A percentile compares a stretch with the other conserved stretches of the same genome.
These are phyloP conservation scores for Meredithiella fracta DNA, from an alignment of 2,329 filamentous ascomycete genomes.

Conservation along the genomic window DNA sequence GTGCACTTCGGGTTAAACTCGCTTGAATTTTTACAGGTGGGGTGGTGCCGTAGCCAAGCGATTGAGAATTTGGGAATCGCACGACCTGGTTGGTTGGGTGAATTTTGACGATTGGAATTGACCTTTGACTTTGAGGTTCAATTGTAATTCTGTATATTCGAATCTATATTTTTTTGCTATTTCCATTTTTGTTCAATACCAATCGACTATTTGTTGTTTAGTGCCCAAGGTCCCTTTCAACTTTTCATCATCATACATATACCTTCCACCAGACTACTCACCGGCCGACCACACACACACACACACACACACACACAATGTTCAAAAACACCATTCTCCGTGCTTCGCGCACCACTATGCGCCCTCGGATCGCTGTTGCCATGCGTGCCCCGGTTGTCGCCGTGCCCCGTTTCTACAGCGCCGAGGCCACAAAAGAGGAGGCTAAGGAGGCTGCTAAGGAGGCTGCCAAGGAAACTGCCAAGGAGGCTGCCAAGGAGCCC, in stretches of 20 bases:
- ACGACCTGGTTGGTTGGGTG: not conserved
- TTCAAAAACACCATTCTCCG: conserved; percentile 11
- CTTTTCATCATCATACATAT: not conserved
- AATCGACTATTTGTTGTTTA: too few species aligned
- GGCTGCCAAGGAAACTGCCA: conserved; percentile 19
- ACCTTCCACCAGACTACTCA: not conserved
- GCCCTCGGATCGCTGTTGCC: conserved; percentile 2
- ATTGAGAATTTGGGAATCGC: not conserved
- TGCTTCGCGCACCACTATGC: conserved; percentile 9
- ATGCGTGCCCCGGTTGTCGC: not conserved
- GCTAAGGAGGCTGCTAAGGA: conserved; percentile 19
- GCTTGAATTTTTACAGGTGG: not conserved
- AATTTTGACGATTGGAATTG: too few species aligned
- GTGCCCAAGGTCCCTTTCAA: too few species aligned
- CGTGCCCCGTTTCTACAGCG: conserved; percentile 13
- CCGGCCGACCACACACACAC: too few species aligned
- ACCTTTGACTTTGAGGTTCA: too few species aligned
- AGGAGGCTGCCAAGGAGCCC: conserved; percentile 20
- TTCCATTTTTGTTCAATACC: too few species aligned
- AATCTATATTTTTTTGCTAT: too few species aligned
- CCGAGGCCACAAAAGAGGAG: conserved; percentile 16
- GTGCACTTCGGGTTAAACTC: not conserved
- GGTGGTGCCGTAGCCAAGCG: not conserved
- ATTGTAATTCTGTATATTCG: too few species aligned
- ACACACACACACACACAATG: conserved; percentile 5